Conservation (phyloP, 2,329 filamentous ascomycete species). For the Whalleya microplaca region DNA sequence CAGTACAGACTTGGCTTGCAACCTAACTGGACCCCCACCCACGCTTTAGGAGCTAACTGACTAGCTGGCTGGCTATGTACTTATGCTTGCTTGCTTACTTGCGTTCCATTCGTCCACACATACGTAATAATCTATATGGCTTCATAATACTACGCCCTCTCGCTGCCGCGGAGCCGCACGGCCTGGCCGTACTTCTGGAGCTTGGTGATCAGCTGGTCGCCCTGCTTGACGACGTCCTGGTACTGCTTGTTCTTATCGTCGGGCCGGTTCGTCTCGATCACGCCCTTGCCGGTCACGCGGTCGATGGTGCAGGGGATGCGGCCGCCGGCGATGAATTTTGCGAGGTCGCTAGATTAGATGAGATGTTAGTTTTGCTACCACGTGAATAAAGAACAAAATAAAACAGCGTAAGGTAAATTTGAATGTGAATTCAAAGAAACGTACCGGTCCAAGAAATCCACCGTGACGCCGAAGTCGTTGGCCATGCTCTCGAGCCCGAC, state of each 20-base stretch:
- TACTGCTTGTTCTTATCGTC: slow-evolving; percentile 99
- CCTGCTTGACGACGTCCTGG: slow-evolving; percentile 95
- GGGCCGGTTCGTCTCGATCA: slow-evolving; percentile 96
- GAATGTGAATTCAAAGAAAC: too few species aligned
- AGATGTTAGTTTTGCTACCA: not conserved
- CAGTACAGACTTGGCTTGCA: too few species aligned
- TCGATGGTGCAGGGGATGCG: slow-evolving; percentile 97
- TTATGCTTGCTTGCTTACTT: slow-evolving; percentile 1
- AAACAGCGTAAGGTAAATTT: not conserved
- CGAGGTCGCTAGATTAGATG: slow-evolving; percentile 70
- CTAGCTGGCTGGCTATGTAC: not conserved
- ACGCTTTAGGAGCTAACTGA: too few species aligned
- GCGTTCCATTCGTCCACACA: not conserved
- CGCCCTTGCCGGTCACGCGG: slow-evolving; percentile 91
- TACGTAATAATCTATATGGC: not conserved
- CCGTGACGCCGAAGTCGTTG: slow-evolving; percentile 92
- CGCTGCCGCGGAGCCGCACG: slow-evolving; percentile 89
- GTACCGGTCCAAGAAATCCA: slow-evolving; percentile 94
- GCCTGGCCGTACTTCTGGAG: slow-evolving; percentile 99
- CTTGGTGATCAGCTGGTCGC: slow-evolving; percentile 97
- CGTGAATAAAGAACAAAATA: not conserved
- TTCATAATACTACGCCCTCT: slow-evolving; percentile 83
- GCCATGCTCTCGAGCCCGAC: slow-evolving; percentile 98
- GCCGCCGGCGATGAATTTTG: slow-evolving; percentile 94
- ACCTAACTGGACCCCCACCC: too few species aligned